Base-by-base conservation (phyloP, 2,329 filamentous ascomycete genomes). In the Fusarium hostae region DNA sequence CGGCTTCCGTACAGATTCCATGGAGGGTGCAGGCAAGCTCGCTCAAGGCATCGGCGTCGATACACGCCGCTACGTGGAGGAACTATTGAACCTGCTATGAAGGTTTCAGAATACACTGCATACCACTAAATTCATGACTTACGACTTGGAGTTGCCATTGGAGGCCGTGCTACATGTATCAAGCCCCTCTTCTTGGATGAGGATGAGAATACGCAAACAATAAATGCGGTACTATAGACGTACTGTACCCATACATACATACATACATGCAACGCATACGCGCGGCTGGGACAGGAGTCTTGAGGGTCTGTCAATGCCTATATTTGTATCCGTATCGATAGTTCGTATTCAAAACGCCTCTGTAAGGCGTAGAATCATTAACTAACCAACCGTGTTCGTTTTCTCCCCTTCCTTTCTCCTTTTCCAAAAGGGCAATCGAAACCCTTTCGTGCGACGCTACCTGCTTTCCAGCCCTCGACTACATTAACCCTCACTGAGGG, bases 21-120 rank as follows among this genome's bases (percentile, higher is more conserved):
- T 82, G 18, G 87, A 87, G 28, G 88, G 88, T 6, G 87, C 90
- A 3, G 87, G 85, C 24, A 86, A 87, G 60, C 79, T 94, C 71
- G 89, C 88, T 0, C 90, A 93, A 76, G 92, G 92, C 0, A 93
- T 95, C 70, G 92, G 92, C 0, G 86, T 94, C 37, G 92, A 95
- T 83, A 93, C 92, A 34, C 87, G 90, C 79, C 88, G 87, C 77
- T 94, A 94, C 79, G 89, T 94, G 7, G 92, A 94, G 79, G 90
- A 89, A 2, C 78, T 95, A 61, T 81, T 94, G 79, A 93, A 86
- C 76, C 79, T 94, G 76, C 66, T 82, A 35, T 82, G 65, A 71
- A 24, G 56, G 44, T 54, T 39, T 51, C 34, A 18, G 26, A 43
- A 32, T 52, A 44, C 41, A 32, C 62, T 51, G 28, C 45, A 67